Percentiles rank a stretch among this genome's conserved stretches.
These are phyloP conservation scores for Lactarius sanguifluus DNA, from an alignment of 768 basidiomycete species.

Conservation along the genomic window DNA sequence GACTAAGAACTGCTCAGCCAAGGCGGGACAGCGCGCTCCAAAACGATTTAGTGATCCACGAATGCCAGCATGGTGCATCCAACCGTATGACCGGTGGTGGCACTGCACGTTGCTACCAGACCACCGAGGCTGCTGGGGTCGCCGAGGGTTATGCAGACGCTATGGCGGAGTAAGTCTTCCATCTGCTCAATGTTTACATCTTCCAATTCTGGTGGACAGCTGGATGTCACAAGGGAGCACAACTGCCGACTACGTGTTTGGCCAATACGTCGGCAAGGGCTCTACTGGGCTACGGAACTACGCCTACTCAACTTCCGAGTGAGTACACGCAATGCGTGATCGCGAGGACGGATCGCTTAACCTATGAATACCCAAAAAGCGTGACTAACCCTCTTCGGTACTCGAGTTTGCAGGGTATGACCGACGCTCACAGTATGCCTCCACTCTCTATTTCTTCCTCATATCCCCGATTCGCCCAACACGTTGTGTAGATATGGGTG, in stretches of 20 bases:
- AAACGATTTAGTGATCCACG: constrained; percentile 55
- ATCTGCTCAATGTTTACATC: background rate
- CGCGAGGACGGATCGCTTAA: constrained; percentile 14
- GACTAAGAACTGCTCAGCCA: constrained; percentile 38
- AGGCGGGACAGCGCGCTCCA: constrained; percentile 64
- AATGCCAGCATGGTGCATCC: constrained; percentile 41
- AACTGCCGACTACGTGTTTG: constrained; percentile 42
- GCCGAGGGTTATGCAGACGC: constrained; percentile 36
- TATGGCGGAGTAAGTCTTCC: constrained; percentile 31
- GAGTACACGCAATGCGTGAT: constrained; percentile 36
- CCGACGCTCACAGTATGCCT: constrained; percentile 50
- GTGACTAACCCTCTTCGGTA: constrained; percentile 47
- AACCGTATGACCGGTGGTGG: constrained; percentile 44
- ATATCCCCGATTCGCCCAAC: background rate
- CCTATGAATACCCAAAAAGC: background rate
- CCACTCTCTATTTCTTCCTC: background rate
- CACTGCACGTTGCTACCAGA: constrained; percentile 59
- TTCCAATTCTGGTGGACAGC: constrained; percentile 25
- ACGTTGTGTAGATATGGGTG: constrained; percentile 46
- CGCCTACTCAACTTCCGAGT: constrained; percentile 56
- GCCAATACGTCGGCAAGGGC: constrained; percentile 54
- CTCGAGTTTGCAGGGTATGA: constrained; percentile 39
- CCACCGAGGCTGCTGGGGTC: constrained; percentile 60
- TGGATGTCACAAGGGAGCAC: constrained; percentile 42
- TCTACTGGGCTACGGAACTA: constrained; percentile 53